Conservation (phyloP, 306 rosid genomes). For the Malus sieversii region DNA sequence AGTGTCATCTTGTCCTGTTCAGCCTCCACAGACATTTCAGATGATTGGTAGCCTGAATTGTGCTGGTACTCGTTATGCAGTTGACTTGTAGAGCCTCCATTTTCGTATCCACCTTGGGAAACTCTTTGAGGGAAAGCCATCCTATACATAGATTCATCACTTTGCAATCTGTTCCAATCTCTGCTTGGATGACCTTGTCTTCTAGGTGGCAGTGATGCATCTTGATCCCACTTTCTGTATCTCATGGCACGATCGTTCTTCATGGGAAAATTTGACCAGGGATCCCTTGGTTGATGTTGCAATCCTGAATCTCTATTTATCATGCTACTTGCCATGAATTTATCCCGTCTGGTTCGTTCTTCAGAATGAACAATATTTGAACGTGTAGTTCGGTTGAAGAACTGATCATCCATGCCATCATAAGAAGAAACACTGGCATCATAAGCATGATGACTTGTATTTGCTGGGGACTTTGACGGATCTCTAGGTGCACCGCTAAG, state of each 20-base stretch:
- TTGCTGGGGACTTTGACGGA: conserved; percentile 31
- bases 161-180: conserved; percentile 33
- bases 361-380: conserved; percentile 27
- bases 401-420: conserved; percentile 48
- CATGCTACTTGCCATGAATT: conserved; percentile 22
- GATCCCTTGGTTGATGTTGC: conserved; percentile 18
- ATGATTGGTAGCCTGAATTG: conserved; percentile 40
- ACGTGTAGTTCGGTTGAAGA: conserved; percentile 17
- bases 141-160: conserved; percentile 37
- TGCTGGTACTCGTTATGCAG: conserved; percentile 28
- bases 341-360: conserved; percentile 37
- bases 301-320: conserved; percentile 27
- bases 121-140: conserved; percentile 26
- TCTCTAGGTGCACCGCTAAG: conserved; percentile 24
- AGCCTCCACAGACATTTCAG: conserved; percentile 25
- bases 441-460: conserved; percentile 42
- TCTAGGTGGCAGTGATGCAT: conserved; percentile 33
- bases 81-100: conserved; percentile 32
- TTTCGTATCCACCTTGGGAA: conserved; percentile 30
- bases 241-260: conserved; percentile 34
- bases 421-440: conserved; percentile 72
- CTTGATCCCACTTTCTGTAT: conserved; percentile 27
- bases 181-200: conserved; percentile 19
- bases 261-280: conserved; percentile 22
- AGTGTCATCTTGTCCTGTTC: conserved; percentile 54